These are phyloP conservation scores for Gymnopus androsaceus DNA, from an alignment of 1,284 basidiomycete species.

Conservation along the genomic window DNA sequence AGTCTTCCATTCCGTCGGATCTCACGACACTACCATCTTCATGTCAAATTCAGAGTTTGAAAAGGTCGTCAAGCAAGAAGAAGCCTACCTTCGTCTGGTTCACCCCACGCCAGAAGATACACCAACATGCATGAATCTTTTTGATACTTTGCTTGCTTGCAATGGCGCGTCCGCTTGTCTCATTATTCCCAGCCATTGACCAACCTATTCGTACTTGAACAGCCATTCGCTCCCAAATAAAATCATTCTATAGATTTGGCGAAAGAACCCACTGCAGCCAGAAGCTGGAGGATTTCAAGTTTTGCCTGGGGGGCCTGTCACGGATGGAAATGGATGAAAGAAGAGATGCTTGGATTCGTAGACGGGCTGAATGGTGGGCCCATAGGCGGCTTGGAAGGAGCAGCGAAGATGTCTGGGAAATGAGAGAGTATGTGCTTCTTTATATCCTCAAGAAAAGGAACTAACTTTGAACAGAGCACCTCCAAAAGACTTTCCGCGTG, in stretches of 20 bases:
- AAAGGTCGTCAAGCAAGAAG: conserved; percentile 63
- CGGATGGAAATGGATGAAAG: conserved; percentile 75
- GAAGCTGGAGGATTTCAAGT: conserved; percentile 94
- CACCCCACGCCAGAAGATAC: conserved; percentile 80
- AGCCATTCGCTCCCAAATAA: conserved; percentile 84
- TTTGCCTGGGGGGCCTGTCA: conserved; percentile 88
- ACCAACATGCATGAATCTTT: conserved; percentile 75
- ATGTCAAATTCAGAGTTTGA: conserved; percentile 52
- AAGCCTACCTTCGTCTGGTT: conserved; percentile 56
- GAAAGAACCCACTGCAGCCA: conserved; percentile 73
- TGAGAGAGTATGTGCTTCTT: conserved; percentile 40
- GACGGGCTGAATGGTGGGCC: conserved; percentile 93
- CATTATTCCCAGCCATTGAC: conserved; percentile 7
- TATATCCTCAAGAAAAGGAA: conserved; percentile 10
- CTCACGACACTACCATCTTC: not conserved
- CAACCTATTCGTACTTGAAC: conserved; percentile 10
- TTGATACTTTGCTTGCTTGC: conserved; percentile 81
- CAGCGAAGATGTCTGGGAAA: conserved; percentile 94
- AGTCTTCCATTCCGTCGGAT: no score
- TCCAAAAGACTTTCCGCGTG: conserved; percentile 33
- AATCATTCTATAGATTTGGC: conserved; percentile 87
- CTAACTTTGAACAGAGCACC: conserved; percentile 31
- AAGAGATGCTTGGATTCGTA: conserved; percentile 80
- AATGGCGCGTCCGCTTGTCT: conserved; percentile 50
- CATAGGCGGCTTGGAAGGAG: conserved; percentile 70